These are phyloP conservation scores for Skeletonema costatum DNA, from an alignment of 108 stramenopile species.

Conservation along the genomic window DNA sequence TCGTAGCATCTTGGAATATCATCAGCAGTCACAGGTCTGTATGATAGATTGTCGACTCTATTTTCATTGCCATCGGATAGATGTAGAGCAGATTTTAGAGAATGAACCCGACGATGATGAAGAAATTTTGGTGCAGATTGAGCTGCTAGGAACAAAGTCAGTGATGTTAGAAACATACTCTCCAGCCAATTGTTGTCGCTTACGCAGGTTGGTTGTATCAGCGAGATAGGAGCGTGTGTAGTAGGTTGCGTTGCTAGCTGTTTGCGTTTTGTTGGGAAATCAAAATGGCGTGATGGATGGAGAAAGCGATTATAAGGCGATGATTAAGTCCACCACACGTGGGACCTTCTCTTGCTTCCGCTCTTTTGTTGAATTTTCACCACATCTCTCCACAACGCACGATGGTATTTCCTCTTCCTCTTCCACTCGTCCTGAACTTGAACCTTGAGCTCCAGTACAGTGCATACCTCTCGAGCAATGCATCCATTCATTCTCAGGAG, in stretches of 20 bases:
- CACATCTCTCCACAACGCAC: too few relatives aligned
- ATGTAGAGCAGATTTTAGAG: not conserved
- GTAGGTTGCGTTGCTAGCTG: too few relatives aligned
- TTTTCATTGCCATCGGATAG: not conserved
- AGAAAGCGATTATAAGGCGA: too few relatives aligned
- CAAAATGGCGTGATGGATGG: too few relatives aligned
- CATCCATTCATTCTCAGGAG: not conserved
- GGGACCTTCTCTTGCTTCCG: too few relatives aligned
- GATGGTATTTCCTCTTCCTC: not conserved
- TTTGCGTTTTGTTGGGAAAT: too few relatives aligned
- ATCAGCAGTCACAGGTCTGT: conserved; percentile 20
- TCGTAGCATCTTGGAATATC: conserved; percentile 47
- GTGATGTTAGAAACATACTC: conserved; percentile 5
- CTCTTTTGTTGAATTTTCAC: too few relatives aligned
- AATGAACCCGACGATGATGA: not conserved
- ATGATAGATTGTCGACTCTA: not conserved
- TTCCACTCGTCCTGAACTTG: not conserved
- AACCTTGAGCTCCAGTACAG: not conserved
- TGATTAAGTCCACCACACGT: too few relatives aligned
- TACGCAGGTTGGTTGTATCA: too few relatives aligned
- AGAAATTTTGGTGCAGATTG: not conserved
- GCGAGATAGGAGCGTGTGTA: too few relatives aligned
- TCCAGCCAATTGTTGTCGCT: not conserved
- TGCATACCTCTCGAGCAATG: not conserved
- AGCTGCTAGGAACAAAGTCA: not conserved